phyloP scores from a whole-genome alignment of 768 basidiomycete genomes.

The Trametes meyenii region DNA sequence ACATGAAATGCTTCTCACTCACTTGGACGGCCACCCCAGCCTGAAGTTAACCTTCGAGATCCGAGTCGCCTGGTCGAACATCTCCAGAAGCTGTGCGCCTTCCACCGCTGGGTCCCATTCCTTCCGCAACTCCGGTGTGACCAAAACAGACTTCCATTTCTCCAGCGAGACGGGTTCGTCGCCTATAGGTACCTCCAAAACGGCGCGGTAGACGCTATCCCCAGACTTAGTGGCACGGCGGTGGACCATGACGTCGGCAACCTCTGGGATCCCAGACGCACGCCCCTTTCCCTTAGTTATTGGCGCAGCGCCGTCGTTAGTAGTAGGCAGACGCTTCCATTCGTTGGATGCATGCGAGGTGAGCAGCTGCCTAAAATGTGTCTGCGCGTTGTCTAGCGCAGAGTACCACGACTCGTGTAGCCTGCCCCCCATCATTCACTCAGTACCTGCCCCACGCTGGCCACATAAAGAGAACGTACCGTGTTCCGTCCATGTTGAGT shows the following conservation, averaged over 20 bases:
- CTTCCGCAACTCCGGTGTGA: conserved; percentile 84
- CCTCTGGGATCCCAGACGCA: conserved; percentile 53
- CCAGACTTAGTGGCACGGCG: conserved; percentile 69
- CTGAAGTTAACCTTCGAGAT: conserved; percentile 90
- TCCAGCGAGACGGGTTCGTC: conserved; percentile 67
- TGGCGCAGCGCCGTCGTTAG: conserved; percentile 41
- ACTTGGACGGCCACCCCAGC: conserved; percentile 97
- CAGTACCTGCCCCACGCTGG: neutral
- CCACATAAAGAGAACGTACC: conserved; percentile 39
- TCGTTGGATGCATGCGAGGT: conserved; percentile 67
- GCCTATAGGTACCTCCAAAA: conserved; percentile 73
- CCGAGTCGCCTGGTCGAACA: conserved; percentile 83
- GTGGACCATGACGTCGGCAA: conserved; percentile 77
- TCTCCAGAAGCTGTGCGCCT: conserved; percentile 77
- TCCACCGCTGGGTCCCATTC: conserved; percentile 97
- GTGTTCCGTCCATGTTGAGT: conserved; percentile 57
- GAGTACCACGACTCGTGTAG: conserved; percentile 82
- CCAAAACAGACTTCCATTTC: conserved; percentile 78
- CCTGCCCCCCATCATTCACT: conserved; percentile 40
- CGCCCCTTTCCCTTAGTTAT: conserved; percentile 67
- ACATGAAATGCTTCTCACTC: conserved; percentile 35
- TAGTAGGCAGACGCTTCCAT: conserved; percentile 77
- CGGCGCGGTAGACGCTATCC: conserved; percentile 78
- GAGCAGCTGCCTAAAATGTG: conserved; percentile 77
- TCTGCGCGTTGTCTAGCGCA: conserved; percentile 74